Percentiles rank a stretch among this genome's conserved stretches.
phyloP scores from a whole-genome alignment of 2,329 filamentous ascomycete genomes.

The Xylariales sp. region DNA sequence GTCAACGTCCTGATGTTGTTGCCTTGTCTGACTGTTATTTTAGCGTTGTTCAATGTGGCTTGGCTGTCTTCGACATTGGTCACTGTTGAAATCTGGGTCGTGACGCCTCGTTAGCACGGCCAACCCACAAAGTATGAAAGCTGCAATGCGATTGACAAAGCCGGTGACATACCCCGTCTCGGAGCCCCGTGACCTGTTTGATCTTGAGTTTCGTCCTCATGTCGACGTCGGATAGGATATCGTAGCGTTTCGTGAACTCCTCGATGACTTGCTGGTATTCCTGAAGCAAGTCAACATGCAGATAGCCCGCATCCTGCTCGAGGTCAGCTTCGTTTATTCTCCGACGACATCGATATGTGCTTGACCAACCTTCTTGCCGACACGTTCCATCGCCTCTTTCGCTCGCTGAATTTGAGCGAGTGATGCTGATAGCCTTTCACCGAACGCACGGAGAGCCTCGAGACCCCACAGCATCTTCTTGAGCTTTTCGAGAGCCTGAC shows the following conservation, averaged over 20 bases:
- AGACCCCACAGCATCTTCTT: conserved; percentile 4
- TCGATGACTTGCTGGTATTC: conserved; percentile 1
- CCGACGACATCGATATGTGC: no score
- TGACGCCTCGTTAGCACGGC: no score
- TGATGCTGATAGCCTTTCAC: not conserved
- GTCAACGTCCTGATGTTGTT: conserved; percentile 2
- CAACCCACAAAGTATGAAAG: not conserved
- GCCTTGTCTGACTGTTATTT: not conserved
- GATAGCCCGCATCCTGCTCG: not conserved
- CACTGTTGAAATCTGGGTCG: conserved; percentile 3
- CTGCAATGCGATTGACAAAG: not conserved
- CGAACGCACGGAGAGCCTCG: conserved; percentile 3
- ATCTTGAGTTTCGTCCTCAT: conserved; percentile 5
- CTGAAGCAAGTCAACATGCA: not conserved
- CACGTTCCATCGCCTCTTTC: not conserved
- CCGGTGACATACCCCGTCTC: not conserved
- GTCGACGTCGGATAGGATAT: conserved; percentile 2
- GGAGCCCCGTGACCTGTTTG: conserved; percentile 3
- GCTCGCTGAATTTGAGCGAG: conserved; percentile 2
- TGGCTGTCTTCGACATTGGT: conserved; percentile 2
- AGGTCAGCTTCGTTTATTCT: no score
- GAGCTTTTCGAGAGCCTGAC: not conserved
- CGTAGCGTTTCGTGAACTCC: conserved; percentile 3
- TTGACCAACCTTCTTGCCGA: not conserved
- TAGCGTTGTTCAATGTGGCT: not conserved